Conservation (phyloP, 1,139 yeast species). For the Trichomonascaceae sp. region DNA sequence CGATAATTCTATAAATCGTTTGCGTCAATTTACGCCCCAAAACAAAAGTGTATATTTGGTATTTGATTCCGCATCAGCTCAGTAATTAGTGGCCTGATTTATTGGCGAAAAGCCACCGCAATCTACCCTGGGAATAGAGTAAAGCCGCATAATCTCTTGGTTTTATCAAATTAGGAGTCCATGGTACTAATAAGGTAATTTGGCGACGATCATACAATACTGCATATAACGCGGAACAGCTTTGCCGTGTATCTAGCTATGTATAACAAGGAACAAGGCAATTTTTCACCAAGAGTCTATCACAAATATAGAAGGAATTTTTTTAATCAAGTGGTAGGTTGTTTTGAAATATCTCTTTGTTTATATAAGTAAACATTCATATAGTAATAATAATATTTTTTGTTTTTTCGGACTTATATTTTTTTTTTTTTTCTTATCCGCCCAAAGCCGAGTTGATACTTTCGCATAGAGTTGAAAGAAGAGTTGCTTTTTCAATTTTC, state of each 20-base stretch:
- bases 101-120: not conserved
- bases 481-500: not conserved
- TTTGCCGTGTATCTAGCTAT: not conserved
- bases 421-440: not conserved
- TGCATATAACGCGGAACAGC: not conserved
- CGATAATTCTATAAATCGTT: not conserved
- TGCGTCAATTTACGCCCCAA: not conserved
- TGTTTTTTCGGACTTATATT: no score
- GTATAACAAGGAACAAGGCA: not conserved
- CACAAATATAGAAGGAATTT: not conserved
- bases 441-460: not conserved
- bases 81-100: not conserved
- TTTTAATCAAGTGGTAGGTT: no score
- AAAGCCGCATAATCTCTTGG: not conserved
- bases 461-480: not conserved
- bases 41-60: no score
- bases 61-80: not conserved
- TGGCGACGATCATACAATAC: not conserved
- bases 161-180: not conserved
- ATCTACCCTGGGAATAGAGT: not conserved
- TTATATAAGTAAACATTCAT: no score
- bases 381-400: no score
- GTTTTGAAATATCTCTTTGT: not conserved
- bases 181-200: not conserved
- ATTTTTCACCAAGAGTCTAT: not conserved